Percentiles rank a stretch among this genome's conserved stretches.
phyloP scores from a whole-genome alignment of 495 filamentous ascomycete species.

The Recurvomyces mirabilis region DNA sequence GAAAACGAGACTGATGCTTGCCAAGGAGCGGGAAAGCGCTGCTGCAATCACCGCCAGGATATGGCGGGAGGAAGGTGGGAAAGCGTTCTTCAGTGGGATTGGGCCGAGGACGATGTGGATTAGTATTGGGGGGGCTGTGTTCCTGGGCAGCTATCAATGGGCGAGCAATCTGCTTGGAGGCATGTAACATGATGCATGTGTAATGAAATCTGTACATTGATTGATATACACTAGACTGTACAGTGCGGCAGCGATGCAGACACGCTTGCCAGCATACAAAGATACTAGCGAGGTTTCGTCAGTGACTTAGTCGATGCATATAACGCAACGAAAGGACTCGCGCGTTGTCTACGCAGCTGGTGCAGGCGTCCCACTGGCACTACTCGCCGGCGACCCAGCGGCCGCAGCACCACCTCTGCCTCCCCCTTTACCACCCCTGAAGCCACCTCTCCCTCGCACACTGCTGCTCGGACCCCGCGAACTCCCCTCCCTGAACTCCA shows the following conservation, averaged over 20 bases:
- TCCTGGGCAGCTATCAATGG: constrained; percentile 84
- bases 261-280: no score
- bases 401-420: neutral
- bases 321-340: no score
- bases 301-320: no score
- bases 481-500: constrained; percentile 59
- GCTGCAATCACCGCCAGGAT: constrained; percentile 52
- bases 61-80: constrained; percentile 54
- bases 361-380: neutral
- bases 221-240: no score
- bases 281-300: no score
- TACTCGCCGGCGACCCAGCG: neutral
- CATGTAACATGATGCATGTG: constrained; percentile 16
- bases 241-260: no score
- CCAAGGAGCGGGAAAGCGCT: constrained; percentile 44
- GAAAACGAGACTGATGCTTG: constrained; percentile 94
- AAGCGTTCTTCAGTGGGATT: constrained; percentile 79
- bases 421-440: constrained; percentile 13
- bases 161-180: constrained; percentile 18
- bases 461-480: neutral
- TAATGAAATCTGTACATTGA: neutral
- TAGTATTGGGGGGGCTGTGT: constrained; percentile 82
- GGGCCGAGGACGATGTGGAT: constrained; percentile 90
- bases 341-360: no score
- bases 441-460: constrained; percentile 14